These are phyloP conservation scores for Cladophialophora carrionii DNA, from an alignment of 2,329 filamentous ascomycete genomes.

Conservation along the genomic window DNA sequence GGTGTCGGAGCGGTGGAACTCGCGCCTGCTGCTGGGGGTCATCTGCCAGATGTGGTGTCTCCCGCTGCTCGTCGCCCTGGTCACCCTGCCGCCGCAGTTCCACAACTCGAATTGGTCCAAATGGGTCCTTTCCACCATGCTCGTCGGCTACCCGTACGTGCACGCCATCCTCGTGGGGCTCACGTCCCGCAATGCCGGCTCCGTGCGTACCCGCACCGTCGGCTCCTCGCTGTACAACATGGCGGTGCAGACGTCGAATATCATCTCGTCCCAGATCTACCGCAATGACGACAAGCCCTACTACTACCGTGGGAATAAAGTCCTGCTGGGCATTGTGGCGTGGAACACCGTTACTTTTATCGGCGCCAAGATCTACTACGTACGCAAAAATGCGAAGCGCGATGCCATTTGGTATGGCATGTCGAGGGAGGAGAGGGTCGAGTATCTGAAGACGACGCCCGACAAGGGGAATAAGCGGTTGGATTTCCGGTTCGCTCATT, in stretches of 20 bases:
- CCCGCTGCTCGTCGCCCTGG: conserved; percentile 60
- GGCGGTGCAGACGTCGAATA: conserved; percentile 49
- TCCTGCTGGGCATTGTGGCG: conserved; percentile 54
- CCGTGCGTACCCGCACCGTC: conserved; percentile 64
- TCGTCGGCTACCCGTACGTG: conserved; percentile 60
- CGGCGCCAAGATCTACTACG: conserved; percentile 48
- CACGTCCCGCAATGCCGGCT: conserved; percentile 65
- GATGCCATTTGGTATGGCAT: conserved; percentile 47
- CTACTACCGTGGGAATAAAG: conserved; percentile 56
- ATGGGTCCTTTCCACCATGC: conserved; percentile 54
- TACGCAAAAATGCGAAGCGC: conserved; percentile 45
- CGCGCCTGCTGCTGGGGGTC: conserved; percentile 53
- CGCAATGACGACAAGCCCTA: conserved; percentile 59
- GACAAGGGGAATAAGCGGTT: conserved; percentile 60
- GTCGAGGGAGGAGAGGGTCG: conserved; percentile 52
- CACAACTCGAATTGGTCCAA: conserved; percentile 54
- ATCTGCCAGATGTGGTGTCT: conserved; percentile 63
- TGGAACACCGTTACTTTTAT: conserved; percentile 58
- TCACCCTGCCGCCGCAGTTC: conserved; percentile 58
- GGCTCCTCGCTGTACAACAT: conserved; percentile 59
- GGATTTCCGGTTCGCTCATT: conserved; percentile 60
- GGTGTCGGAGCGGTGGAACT: conserved; percentile 55
- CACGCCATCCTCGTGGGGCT: conserved; percentile 65
- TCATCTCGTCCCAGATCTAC: conserved; percentile 56
- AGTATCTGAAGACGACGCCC: conserved; percentile 55